These are phyloP conservation scores for Hanseniaspora meyeri DNA, from an alignment of 805 yeast species.

Conservation along the genomic window DNA sequence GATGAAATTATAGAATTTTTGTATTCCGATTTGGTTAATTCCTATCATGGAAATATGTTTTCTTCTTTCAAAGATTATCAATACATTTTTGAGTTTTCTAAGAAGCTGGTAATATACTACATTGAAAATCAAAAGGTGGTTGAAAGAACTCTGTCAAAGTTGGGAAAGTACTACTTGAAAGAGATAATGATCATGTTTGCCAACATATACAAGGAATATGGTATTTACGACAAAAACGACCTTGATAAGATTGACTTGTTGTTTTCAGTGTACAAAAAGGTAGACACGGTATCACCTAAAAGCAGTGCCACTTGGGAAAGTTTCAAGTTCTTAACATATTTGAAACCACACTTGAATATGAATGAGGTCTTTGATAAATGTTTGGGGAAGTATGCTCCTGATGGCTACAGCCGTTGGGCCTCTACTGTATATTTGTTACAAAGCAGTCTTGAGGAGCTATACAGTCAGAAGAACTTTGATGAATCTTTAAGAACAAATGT, in stretches of 20 bases:
- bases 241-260: background rate
- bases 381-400: background rate
- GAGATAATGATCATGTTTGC: background rate
- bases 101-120: background rate
- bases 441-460: background rate
- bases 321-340: background rate
- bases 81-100: background rate
- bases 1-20: background rate
- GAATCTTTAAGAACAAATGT: background rate
- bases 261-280: constrained; percentile 1
- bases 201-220: constrained; percentile 8
- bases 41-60: constrained; percentile 1
- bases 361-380: background rate
- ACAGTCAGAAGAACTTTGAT: background rate
- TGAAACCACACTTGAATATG: background rate
- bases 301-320: constrained; percentile 4
- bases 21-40: background rate
- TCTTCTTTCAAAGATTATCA: background rate
- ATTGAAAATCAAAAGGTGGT: background rate
- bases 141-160: background rate
- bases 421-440: background rate
- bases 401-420: background rate
- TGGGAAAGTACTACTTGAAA: background rate
- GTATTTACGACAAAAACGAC: background rate
- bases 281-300: background rate